These are phyloP conservation scores for Aspergillus novofumigatus DNA, from an alignment of 2,329 filamentous ascomycete species.

Conservation along the genomic window DNA sequence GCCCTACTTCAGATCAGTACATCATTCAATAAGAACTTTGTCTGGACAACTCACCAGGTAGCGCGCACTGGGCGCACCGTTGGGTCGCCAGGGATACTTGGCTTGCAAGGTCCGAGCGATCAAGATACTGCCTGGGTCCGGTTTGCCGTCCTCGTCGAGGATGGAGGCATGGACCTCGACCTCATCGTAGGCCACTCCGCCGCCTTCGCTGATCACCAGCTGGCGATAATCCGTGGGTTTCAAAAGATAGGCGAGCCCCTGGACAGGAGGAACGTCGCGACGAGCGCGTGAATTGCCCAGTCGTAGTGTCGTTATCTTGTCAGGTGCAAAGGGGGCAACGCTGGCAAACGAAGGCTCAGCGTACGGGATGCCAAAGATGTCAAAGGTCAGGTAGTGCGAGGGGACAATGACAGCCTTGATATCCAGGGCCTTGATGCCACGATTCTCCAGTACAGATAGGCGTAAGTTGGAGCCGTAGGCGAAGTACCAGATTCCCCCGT, in stretches of 20 bases:
- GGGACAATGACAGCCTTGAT: not conserved
- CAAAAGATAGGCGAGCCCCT: not conserved
- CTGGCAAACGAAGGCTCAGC: not conserved
- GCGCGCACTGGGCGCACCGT: not conserved
- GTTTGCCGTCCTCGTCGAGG: not conserved
- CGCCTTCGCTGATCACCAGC: not conserved
- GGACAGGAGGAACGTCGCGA: not conserved
- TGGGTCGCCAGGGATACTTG: not conserved
- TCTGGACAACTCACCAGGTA: not conserved
- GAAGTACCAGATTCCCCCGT: not conserved
- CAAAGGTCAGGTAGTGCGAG: not conserved
- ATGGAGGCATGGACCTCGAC: not conserved
- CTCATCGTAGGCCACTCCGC: not conserved
- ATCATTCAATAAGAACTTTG: fast-evolving
- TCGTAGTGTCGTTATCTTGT: not conserved
- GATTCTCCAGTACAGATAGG: not conserved
- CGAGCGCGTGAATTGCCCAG: not conserved
- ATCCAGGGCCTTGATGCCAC: not conserved
- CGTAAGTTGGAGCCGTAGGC: not conserved
- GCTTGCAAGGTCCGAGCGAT: not conserved
- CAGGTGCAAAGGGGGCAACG: not conserved
- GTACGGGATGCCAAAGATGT: not conserved
- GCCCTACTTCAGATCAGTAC: not conserved
- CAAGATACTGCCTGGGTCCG: not conserved
- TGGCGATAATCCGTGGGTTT: not conserved